phyloP scores from a whole-genome alignment of 2,329 filamentous ascomycete species.

The Tolypocladium endophyticum region DNA sequence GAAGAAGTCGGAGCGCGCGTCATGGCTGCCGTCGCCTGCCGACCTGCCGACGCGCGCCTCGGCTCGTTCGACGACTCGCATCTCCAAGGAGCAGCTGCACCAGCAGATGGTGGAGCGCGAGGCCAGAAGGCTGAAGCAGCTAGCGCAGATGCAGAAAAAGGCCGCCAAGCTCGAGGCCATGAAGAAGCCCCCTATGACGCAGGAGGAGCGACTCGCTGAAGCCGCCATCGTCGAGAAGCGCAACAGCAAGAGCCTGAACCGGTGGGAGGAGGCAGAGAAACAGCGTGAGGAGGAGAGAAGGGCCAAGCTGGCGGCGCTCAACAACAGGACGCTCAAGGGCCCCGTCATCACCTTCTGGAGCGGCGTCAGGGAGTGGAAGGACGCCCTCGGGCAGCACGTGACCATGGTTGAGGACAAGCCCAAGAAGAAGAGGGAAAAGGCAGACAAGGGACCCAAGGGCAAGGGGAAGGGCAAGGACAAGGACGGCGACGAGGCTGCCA shows the following conservation, averaged over 20 bases:
- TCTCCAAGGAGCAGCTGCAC: slow-evolving; percentile 52
- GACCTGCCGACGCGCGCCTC: slow-evolving; percentile 50
- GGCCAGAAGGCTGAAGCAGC: slow-evolving; percentile 57
- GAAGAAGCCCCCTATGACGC: slow-evolving; percentile 75
- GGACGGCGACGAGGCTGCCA: slow-evolving; percentile 10
- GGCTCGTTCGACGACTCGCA: slow-evolving; percentile 44
- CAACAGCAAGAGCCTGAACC: slow-evolving; percentile 82
- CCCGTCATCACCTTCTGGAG: slow-evolving; percentile 91
- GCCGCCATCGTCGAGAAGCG: slow-evolving; percentile 73
- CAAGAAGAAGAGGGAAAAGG: slow-evolving; percentile 43
- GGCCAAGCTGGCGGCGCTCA: slow-evolving; percentile 75
- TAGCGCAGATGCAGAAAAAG: slow-evolving; percentile 56
- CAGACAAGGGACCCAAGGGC: slow-evolving; percentile 20
- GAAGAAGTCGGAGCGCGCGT: slow-evolving; percentile 50
- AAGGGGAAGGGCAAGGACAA: slow-evolving; percentile 21
- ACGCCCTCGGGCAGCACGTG: slow-evolving; percentile 59
- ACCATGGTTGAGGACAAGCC: slow-evolving; percentile 52
- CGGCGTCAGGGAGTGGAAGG: slow-evolving; percentile 73
- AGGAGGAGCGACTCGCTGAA: slow-evolving; percentile 74
- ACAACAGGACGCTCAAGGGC: slow-evolving; percentile 76
- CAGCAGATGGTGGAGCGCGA: slow-evolving; percentile 67
- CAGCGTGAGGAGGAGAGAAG: slow-evolving; percentile 74
- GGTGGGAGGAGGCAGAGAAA: slow-evolving; percentile 91
- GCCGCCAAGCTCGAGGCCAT: slow-evolving; percentile 61
- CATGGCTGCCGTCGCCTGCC: slow-evolving; percentile 44